Base-by-base conservation (phyloP, 208 protist genomes). In the Leishmania guyanensis region DNA sequence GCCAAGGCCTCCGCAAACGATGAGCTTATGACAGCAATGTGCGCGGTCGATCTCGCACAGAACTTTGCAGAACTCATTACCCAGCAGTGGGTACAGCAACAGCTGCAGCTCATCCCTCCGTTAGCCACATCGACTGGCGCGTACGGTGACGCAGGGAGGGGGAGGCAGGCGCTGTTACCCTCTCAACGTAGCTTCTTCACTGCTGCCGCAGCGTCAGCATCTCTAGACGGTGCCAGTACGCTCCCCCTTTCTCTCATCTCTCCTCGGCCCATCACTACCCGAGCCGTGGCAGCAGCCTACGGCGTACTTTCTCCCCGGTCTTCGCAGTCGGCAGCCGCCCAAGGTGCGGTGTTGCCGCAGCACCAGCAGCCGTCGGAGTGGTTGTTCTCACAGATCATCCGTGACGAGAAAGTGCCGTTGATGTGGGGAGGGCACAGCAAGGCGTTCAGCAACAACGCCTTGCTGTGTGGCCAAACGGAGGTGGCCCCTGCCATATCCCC, bases 1-100 rank as follows among this genome's bases (percentile, higher is more conserved):
- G 50, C 82, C 16, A 36, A 48, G 12, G 50, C 43, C 36, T 54
- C 69, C 39, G 75, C 72, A 1, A 54, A 78, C 36, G 77, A 81
- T 36, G 77, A 79, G 46, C 54, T 78, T 16, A 75, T 82, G 73
- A 14, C 56, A n/a, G 73, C 64, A 60, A 60, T 85, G 54, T 75
- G 73, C 36, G 73, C 82, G 48, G 82, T 82, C 6, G 82, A 82
- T 43, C n/a, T 86, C 12, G 78, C 78, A 26, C 77, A 86, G 78
- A 78, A 54, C 73, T 86, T 86, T 64, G 76, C 78, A 46, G 73
- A 77, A 10, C 54, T 80, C 10, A 76, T 77, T 0, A 53, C 56
- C 20, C 43, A 78, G 48, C 78, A 82, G 51, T 86, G 82, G 82
- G 64, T 70, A 10, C 72, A 50, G 22, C 76, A 81, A 56, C 81